Evolutionary conservation across 768 basidiomycete species (phyloP).

Genomic region (Steccherinum ochraceum): DNA sequence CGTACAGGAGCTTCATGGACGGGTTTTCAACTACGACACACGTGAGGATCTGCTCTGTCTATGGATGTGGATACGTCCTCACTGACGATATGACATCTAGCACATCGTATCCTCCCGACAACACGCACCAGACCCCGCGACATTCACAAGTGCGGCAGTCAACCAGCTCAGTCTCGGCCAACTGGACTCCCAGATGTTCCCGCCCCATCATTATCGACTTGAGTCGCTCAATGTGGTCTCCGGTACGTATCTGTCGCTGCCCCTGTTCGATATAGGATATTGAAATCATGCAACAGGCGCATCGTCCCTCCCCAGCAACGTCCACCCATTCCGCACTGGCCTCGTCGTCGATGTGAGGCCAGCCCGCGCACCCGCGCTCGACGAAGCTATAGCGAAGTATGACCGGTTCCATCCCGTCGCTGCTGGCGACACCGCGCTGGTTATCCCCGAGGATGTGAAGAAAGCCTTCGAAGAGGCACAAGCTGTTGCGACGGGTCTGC

Average conservation of each 20-base stretch:
- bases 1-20: constrained; percentile 69
- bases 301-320: constrained; percentile 41
- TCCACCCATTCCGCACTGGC: constrained; percentile 36
- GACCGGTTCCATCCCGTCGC: constrained; percentile 28
- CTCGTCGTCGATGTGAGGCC: constrained; percentile 42
- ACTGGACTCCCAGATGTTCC: constrained; percentile 71
- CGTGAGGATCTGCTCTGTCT: too few species aligned
- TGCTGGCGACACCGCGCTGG: constrained; percentile 9
- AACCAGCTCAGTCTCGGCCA: constrained; percentile 67
- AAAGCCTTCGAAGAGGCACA: constrained; percentile 36
- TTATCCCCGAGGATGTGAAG: constrained; percentile 23
- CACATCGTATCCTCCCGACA: constrained; percentile 70
- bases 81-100: too few species aligned
- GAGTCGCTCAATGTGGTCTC: constrained; percentile 32
- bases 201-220: constrained; percentile 49
- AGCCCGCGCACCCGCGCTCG: constrained; percentile 31
- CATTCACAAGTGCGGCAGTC: constrained; percentile 68
- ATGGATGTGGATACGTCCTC: too few species aligned
- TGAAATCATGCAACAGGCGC: too few species aligned
- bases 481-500: constrained; percentile 21
- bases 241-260: too few species aligned
- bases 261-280: too few species aligned
- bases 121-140: constrained; percentile 55
- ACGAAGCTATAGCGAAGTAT: constrained; percentile 19
- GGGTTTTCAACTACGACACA: constrained; percentile 54